Evolutionary conservation across 2,329 filamentous ascomycete genomes (phyloP).

Genomic region (Aspergillus carbonarius): DNA sequence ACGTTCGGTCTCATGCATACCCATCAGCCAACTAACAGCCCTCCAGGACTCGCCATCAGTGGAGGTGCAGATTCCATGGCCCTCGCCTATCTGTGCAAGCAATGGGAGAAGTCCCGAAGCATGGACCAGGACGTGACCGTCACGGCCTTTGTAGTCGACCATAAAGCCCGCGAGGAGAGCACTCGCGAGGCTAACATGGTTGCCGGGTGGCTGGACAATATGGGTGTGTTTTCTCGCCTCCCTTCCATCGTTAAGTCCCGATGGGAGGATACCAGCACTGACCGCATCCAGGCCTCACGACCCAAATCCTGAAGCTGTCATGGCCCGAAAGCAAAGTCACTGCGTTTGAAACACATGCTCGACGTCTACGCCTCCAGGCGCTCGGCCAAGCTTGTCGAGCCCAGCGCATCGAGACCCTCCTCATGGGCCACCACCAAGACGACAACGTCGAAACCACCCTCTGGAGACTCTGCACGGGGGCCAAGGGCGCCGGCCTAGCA

Average conservation of each 20-base stretch:
- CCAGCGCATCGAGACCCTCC: conserved; percentile 57
- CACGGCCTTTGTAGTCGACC: conserved; percentile 62
- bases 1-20: conserved; percentile 6
- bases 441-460: conserved; percentile 90
- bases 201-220: conserved; percentile 42
- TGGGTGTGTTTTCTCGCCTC: conserved; percentile 38
- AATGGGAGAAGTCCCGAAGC: conserved; percentile 35
- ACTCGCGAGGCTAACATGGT: conserved; percentile 56
- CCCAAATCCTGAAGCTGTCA: conserved; percentile 44
- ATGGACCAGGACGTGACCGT: conserved; percentile 30
- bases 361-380: conserved; percentile 69
- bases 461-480: conserved; percentile 69
- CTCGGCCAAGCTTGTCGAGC: conserved; percentile 63
- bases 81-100: conserved; percentile 70
- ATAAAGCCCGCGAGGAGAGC: conserved; percentile 57
- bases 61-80: conserved; percentile 99
- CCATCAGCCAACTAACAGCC: not conserved
- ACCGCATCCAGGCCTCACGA: conserved; percentile 30
- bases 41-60: conserved; percentile 73
- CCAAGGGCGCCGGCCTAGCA: conserved; percentile 66
- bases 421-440: conserved; percentile 84
- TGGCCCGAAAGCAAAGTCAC: conserved; percentile 51
- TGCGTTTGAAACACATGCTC: conserved; percentile 75
- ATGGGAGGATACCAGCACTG: not conserved
- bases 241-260: not conserved